Base-by-base conservation (phyloP, 2,329 filamentous ascomycete species). In the Grosmannia huntii region DNA sequence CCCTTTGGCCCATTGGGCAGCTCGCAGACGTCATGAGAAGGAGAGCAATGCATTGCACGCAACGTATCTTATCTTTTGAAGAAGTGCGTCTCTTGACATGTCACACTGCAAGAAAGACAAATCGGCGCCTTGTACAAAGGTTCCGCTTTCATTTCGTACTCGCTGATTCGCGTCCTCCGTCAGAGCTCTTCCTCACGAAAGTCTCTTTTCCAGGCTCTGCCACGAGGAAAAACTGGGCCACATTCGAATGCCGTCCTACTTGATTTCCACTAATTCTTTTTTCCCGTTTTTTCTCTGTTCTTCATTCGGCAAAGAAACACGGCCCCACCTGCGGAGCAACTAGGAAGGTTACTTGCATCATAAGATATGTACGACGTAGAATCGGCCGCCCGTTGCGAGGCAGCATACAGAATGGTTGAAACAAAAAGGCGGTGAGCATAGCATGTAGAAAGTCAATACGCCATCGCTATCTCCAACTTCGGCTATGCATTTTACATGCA, bases 1-100 rank as follows among this genome's bases (percentile, higher is more conserved):
- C 16, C 28, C 12, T 36, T 57, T 59, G 54, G 59, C 60, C 60
- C 54, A 59, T 61, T 58, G 57, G 57, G 38, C n/a, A 25, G 33
- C 31, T 19, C 36, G 25, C 14, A 28, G 16, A 28, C 25, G 11
- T 27, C 23, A 14, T 25, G 27, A 16, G 38, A n/a, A 41, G 9
- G 7, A 44, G 41, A 16, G 12, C 10, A 14, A 41, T 41, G 5
- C 14, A 41, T 41, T 16, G 38, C 38, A 36, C 11, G 11, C 33
- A 12, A 36, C 7, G 33, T 36, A 36, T n/a, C n/a, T n/a, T n/a
- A n/a, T n/a, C n/a, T n/a, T n/a, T n/a, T 10, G 33, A 36, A 28
- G 27, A 28, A 28, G 4, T 28, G 27, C 27, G 27, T 28, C 27
- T 28, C 27, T 28, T 7, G 27, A 28, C 12, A 36, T 36, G 12